Percentiles rank a stretch among this genome's conserved stretches.
Evolutionary conservation across 2,329 filamentous ascomycete genomes (phyloP).

Genomic region (Sclerotinia sclerotiorum): DNA sequence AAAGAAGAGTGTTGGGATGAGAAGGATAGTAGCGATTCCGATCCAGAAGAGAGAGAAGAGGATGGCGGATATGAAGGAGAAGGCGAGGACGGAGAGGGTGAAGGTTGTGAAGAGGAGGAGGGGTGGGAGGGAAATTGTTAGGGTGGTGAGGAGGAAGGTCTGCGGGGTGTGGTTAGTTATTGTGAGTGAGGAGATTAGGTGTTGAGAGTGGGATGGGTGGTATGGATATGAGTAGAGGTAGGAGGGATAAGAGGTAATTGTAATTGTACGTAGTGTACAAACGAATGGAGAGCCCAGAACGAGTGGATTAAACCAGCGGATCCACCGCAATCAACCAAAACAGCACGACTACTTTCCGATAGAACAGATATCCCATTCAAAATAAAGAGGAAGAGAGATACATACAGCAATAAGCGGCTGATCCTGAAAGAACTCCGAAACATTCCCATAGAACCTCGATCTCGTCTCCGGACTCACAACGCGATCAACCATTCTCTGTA

Average conservation of each 20-base stretch:
- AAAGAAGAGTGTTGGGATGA: constrained; percentile 68
- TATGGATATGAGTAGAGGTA: background rate
- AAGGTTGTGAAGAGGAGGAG: constrained; percentile 68
- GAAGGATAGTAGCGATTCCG: constrained; percentile 63
- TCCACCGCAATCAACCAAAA: background rate
- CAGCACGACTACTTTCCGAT: background rate
- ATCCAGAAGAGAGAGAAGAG: constrained; percentile 68
- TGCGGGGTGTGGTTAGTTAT: constrained; percentile 39
- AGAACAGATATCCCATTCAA: background rate
- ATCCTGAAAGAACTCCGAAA: constrained; percentile 56
- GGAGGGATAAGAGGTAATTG: background rate
- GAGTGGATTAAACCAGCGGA: background rate
- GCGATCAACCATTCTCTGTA: constrained; percentile 45
- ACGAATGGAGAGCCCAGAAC: background rate
- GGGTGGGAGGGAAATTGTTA: constrained; percentile 65
- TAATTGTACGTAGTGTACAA: background rate
- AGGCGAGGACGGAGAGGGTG: constrained; percentile 58
- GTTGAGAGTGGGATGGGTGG: constrained; percentile 3
- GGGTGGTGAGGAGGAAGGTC: constrained; percentile 67
- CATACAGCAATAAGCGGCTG: constrained; percentile 71
- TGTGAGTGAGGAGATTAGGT: constrained; percentile 21
- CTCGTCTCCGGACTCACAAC: constrained; percentile 62
- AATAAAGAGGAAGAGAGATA: constrained; percentile 21
- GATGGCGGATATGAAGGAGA: constrained; percentile 62
- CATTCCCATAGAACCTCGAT: constrained; percentile 53